These are phyloP conservation scores for Phytopythium cucurbitacearum DNA, from an alignment of 352 stramenopile genomes.

Conservation along the genomic window DNA sequence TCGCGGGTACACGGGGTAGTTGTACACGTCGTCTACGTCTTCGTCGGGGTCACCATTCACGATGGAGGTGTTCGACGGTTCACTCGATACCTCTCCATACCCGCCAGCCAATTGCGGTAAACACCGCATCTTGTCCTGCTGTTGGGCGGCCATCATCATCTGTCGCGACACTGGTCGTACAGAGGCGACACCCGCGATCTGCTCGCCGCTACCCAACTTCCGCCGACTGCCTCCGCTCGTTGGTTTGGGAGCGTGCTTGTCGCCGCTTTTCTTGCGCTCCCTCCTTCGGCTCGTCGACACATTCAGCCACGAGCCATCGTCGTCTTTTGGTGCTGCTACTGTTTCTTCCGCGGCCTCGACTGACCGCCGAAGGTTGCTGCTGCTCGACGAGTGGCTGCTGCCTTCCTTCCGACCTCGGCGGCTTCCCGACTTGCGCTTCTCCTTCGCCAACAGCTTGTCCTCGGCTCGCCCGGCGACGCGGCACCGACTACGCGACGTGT, in stretches of 20 bases:
- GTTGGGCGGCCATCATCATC: slow-evolving; percentile 26
- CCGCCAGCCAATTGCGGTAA: slow-evolving; percentile 34
- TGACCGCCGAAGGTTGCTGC: slow-evolving; percentile 29
- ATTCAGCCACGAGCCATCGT: slow-evolving; percentile 20
- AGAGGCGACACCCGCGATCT: slow-evolving; percentile 20
- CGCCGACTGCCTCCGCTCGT: slow-evolving; percentile 22
- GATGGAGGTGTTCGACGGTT: slow-evolving; percentile 6
- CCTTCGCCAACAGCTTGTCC: slow-evolving; percentile 31
- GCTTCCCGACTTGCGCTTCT: slow-evolving; percentile 39
- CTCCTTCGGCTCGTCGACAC: slow-evolving; percentile 24
- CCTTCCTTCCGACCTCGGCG: slow-evolving; percentile 32
- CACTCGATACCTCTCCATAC: slow-evolving; percentile 10
- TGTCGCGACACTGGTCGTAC: slow-evolving; percentile 45
- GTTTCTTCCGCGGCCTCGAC: slow-evolving; percentile 26
- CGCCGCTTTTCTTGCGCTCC: slow-evolving; percentile 27
- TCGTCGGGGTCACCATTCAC: slow-evolving; percentile 11
- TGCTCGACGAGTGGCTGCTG: slow-evolving; percentile 26
- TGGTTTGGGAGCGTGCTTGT: slow-evolving; percentile 37
- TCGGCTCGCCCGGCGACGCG: slow-evolving; percentile 34
- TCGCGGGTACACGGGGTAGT: slow-evolving; percentile 50
- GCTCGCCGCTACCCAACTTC: slow-evolving; percentile 17
- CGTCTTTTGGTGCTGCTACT: slow-evolving; percentile 29
- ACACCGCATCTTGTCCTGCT: slow-evolving; percentile 25
- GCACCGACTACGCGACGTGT: slow-evolving; percentile 33
- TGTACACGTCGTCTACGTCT: slow-evolving; percentile 39